These are phyloP conservation scores for Neocallimastix lanati DNA, from an alignment of 192 early-diverging fungal genomes.

Conservation along the genomic window DNA sequence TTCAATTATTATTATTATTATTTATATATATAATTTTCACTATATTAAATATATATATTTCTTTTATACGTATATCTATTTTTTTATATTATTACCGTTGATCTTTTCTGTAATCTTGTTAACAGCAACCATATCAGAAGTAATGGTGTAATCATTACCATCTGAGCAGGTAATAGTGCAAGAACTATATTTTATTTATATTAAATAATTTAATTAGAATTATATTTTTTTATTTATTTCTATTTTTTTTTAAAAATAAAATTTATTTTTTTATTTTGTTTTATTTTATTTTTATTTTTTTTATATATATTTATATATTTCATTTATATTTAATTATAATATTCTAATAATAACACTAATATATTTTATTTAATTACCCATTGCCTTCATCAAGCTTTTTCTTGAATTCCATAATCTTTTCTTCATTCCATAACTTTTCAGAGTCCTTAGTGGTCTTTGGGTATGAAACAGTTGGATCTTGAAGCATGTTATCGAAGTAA, in stretches of 20 bases:
- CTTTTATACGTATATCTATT: too few relatives aligned
- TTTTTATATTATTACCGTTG: conserved; percentile 25
- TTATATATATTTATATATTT: too few relatives aligned
- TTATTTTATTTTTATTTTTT: too few relatives aligned
- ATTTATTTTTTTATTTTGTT: too few relatives aligned
- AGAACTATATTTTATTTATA: conserved; percentile 14
- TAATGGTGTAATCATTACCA: conserved; percentile 42
- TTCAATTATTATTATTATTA: too few relatives aligned
- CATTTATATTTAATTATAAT: too few relatives aligned
- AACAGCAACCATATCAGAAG: conserved; percentile 27
- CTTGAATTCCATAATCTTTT: conserved; percentile 31
- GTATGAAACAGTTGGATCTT: conserved; percentile 4
- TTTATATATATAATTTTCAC: too few relatives aligned
- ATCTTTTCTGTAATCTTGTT: conserved; percentile 20
- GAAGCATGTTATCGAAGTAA: conserved; percentile 35
- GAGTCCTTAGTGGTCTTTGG: conserved; percentile 4
- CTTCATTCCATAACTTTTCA: conserved; percentile 20
- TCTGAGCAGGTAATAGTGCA: conserved; percentile 33
- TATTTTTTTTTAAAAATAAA: too few relatives aligned
- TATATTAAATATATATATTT: too few relatives aligned
- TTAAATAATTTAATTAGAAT: too few relatives aligned
- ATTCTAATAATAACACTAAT: too few relatives aligned
- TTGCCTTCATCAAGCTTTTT: conserved; percentile 19
- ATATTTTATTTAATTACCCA: conserved; percentile 5
- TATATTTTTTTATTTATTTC: too few relatives aligned